Conservation (phyloP, 148 eudicot species). For the Vaccinium darrowii region DNA sequence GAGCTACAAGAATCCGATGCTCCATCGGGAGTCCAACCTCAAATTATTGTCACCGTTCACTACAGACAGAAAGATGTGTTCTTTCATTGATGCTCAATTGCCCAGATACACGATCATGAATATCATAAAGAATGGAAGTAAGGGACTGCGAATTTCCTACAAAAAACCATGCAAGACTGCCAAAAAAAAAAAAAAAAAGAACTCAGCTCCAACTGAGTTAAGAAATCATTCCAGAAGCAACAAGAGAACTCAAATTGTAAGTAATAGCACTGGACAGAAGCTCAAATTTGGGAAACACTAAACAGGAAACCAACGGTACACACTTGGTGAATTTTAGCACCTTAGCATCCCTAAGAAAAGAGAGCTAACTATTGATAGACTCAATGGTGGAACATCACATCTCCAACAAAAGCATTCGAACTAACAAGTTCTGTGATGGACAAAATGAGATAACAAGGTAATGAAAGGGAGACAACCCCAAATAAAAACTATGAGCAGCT, state of each 20-base stretch:
- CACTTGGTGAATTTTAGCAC: neutral
- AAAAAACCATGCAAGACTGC: neutral
- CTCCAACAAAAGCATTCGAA: neutral
- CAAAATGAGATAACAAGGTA: neutral
- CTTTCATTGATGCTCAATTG: neutral
- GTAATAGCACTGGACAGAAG: neutral
- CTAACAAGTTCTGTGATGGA: neutral
- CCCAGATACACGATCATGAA: neutral
- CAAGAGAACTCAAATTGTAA: neutral
- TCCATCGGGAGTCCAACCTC: neutral
- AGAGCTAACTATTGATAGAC: neutral
- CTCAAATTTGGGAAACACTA: neutral
- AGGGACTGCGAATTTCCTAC: neutral
- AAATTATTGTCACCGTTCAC: neutral
- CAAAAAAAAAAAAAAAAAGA: too few relatives aligned
- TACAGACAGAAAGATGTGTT: neutral
- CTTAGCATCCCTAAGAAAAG: neutral
- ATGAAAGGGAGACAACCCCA: neutral
- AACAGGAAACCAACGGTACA: neutral
- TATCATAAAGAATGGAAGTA: neutral
- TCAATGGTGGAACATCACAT: neutral
- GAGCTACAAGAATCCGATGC: neutral
- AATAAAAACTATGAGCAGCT: neutral
- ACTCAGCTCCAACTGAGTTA: neutral
- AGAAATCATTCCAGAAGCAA: slow-evolving; percentile 3